Evolutionary conservation across 1,284 basidiomycete genomes (phyloP).

Genomic region (Amylostereum areolatum): DNA sequence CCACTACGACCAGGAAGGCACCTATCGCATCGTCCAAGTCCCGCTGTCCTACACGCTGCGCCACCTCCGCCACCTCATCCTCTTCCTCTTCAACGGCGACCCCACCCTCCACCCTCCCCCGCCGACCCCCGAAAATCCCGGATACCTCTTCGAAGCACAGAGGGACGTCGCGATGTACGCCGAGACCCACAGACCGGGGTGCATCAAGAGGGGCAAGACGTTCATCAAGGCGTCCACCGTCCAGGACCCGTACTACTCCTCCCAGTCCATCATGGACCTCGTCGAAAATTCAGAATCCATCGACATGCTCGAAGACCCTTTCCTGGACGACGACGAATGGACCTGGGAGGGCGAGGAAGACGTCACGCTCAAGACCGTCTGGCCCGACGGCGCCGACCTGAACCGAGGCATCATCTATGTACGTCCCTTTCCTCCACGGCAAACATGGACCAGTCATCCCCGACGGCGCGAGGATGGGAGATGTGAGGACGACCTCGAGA

Average conservation of each 20-base stretch:
- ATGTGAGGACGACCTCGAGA: no score
- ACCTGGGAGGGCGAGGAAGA: slow-evolving; percentile 43
- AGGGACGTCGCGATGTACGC: slow-evolving; percentile 36
- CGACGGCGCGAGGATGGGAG: no score
- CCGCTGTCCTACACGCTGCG: slow-evolving; percentile 65
- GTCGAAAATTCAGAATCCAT: slow-evolving; percentile 5
- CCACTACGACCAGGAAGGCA: slow-evolving; percentile 30
- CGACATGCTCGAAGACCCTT: neutral
- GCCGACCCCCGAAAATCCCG: neutral
- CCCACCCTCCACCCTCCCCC: slow-evolving; percentile 10
- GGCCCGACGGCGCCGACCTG: slow-evolving; percentile 43
- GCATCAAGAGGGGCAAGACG: slow-evolving; percentile 45
- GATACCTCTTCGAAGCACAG: slow-evolving; percentile 56
- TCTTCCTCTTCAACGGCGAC: slow-evolving; percentile 52
- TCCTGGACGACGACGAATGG: slow-evolving; percentile 15
- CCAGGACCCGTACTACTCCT: slow-evolving; percentile 49
- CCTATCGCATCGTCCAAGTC: slow-evolving; percentile 61
- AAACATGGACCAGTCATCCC: no score
- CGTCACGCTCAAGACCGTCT: slow-evolving; percentile 48
- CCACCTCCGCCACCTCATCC: slow-evolving; percentile 55
- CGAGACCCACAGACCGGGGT: slow-evolving; percentile 36
- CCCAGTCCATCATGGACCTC: slow-evolving; percentile 16
- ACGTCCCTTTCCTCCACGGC: slow-evolving; percentile 18
- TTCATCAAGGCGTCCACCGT: slow-evolving; percentile 49
- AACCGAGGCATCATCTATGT: slow-evolving; percentile 56